Evolutionary conservation across 345 rosid genomes (phyloP).

Genomic region (Capsella bursapastoris): DNA sequence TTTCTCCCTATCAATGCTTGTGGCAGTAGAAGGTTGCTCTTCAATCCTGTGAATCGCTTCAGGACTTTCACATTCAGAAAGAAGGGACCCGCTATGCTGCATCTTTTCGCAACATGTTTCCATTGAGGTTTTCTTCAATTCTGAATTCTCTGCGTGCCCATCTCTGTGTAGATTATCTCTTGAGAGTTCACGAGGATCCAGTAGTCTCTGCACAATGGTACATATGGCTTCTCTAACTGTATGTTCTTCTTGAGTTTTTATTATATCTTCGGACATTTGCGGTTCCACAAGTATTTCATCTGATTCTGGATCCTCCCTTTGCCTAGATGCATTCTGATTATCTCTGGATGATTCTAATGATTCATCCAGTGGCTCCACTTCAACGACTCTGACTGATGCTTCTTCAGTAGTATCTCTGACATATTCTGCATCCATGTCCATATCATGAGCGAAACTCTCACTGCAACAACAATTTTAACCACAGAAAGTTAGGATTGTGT

Average conservation of each 20-base stretch:
- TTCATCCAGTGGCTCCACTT: conserved; percentile 36
- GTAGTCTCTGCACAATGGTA: conserved; percentile 14
- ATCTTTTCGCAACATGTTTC: conserved; percentile 33
- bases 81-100: conserved; percentile 16
- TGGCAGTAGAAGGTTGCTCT: conserved; percentile 27
- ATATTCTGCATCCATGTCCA: conserved; percentile 48
- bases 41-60: conserved; percentile 17
- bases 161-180: conserved; percentile 16
- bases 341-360: conserved; percentile 28
- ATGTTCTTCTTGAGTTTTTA: conserved; percentile 38
- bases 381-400: conserved; percentile 31
- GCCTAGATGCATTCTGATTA: conserved; percentile 27
- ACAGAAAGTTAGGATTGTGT: neutral
- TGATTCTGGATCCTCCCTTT: conserved; percentile 21
- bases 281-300: conserved; percentile 35
- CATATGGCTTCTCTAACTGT: conserved; percentile 12
- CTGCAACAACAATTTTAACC: conserved; percentile 26
- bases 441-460: conserved; percentile 36
- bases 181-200: conserved; percentile 22
- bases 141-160: conserved; percentile 2
- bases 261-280: conserved; percentile 33
- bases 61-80: conserved; percentile 26
- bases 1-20: conserved; percentile 37
- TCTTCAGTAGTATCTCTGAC: conserved; percentile 32
- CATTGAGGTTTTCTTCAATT: conserved; percentile 31